These are phyloP conservation scores for Teunomyces lycoperdinae DNA, from an alignment of 805 yeast species.

Conservation along the genomic window DNA sequence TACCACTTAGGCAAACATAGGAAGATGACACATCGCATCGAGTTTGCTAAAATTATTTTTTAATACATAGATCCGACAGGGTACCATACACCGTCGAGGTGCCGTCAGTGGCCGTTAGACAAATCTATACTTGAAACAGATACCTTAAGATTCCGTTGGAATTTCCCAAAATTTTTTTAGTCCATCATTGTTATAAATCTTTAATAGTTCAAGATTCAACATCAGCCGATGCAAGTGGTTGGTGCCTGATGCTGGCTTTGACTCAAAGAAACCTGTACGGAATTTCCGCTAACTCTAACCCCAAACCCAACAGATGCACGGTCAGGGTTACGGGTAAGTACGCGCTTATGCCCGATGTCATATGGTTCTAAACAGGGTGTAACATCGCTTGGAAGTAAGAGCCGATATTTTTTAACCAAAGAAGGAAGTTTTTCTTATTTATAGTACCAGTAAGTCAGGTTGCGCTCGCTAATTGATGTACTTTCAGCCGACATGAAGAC, in stretches of 20 bases:
- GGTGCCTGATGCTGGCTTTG: background rate
- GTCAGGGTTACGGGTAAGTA: background rate
- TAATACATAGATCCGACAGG: background rate
- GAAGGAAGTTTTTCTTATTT: slow-evolving; percentile 2
- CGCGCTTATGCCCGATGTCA: slow-evolving; percentile 1
- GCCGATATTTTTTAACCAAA: slow-evolving; percentile 3
- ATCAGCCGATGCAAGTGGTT: background rate
- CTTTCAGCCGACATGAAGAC: slow-evolving; percentile 1
- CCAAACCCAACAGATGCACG: background rate
- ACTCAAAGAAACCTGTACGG: background rate
- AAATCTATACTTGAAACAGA: background rate
- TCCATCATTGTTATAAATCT: background rate
- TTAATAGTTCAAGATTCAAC: background rate
- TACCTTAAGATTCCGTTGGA: background rate
- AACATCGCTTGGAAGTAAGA: slow-evolving; percentile 2
- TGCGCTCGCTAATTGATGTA: slow-evolving; percentile 3
- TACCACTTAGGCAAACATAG: background rate
- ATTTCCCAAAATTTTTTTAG: background rate
- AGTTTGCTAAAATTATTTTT: slow-evolving; percentile 2
- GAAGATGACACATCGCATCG: background rate
- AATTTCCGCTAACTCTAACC: background rate
- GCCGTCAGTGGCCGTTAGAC: slow-evolving; percentile 1
- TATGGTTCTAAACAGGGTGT: slow-evolving; percentile 1
- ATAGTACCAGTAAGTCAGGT: slow-evolving; percentile 1
- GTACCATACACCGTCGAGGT: background rate